These are phyloP conservation scores for Pyricularia sp. DNA, from an alignment of 2,329 filamentous ascomycete genomes.

Conservation along the genomic window DNA sequence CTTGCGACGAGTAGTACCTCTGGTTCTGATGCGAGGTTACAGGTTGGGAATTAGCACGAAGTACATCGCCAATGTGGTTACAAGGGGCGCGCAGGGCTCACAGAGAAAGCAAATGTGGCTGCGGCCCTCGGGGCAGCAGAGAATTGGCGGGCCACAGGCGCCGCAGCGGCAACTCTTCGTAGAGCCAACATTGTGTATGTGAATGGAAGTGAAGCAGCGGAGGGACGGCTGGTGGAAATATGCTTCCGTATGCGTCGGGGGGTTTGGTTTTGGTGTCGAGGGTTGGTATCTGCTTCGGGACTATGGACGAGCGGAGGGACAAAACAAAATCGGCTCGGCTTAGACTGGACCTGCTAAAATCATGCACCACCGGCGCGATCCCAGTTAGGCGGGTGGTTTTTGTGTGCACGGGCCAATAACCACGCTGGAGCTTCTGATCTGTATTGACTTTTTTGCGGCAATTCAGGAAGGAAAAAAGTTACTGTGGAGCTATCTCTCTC, in stretches of 20 bases:
- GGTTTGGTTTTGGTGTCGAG: neutral
- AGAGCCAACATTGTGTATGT: conserved; percentile 62
- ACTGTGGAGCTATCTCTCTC: neutral
- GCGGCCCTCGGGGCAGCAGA: conserved; percentile 50
- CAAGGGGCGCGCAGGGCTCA: conserved; percentile 23
- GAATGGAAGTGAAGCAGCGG: conserved; percentile 14
- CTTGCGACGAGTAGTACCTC: conserved; percentile 51
- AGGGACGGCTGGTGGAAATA: neutral
- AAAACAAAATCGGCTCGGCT: neutral
- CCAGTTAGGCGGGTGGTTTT: neutral
- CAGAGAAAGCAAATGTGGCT: conserved; percentile 39
- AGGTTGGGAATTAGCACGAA: conserved; percentile 1
- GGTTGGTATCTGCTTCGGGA: neutral
- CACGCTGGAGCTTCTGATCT: neutral
- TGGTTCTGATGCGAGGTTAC: conserved; percentile 25
- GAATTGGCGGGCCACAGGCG: conserved; percentile 63
- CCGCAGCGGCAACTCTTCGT: conserved; percentile 54
- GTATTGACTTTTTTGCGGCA: neutral
- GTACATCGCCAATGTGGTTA: neutral
- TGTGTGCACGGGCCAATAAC: neutral
- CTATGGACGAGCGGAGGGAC: neutral
- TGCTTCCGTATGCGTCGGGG: neutral
- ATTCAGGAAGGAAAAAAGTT: neutral
- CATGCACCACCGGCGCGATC: neutral
- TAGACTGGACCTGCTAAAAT: neutral